Percentiles rank a stretch among this genome's conserved stretches.
Conservation (phyloP, 2,329 filamentous ascomycete genomes). For the Paracoccidioides brasiliensis region DNA sequence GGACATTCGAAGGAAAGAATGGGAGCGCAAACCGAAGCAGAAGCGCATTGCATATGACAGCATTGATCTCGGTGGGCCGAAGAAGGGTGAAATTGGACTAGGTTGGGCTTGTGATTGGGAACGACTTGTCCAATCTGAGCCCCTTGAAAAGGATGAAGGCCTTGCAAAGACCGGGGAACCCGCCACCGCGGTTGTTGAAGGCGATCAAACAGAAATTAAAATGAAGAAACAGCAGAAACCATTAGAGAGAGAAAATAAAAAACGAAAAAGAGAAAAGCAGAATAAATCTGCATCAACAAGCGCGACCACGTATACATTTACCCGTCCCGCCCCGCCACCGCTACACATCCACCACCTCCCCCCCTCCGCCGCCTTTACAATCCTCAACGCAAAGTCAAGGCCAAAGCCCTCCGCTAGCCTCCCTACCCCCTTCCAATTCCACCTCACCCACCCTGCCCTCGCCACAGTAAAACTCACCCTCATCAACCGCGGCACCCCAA, state of each 20-base stretch:
- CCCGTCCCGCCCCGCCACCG: constrained; percentile 13
- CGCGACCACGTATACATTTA: not conserved
- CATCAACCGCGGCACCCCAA: constrained; percentile 55
- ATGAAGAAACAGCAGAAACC: constrained; percentile 8
- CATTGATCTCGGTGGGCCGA: constrained; percentile 58
- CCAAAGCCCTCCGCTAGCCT: constrained; percentile 9
- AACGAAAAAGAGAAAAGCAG: constrained; percentile 7
- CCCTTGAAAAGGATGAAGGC: constrained; percentile 3
- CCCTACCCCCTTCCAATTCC: constrained; percentile 6
- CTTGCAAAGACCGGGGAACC: not conserved
- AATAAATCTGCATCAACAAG: not conserved
- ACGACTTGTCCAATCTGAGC: constrained; percentile 39
- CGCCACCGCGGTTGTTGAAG: not conserved
- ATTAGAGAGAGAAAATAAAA: constrained; percentile 2
- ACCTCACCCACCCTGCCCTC: constrained; percentile 24
- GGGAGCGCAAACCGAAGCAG: constrained; percentile 67
- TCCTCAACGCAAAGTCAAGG: constrained; percentile 19
- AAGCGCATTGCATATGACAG: constrained; percentile 65
- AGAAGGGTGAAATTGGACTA: constrained; percentile 68
- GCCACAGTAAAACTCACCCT: constrained; percentile 56
- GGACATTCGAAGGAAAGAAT: constrained; percentile 45
- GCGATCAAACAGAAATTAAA: not conserved
- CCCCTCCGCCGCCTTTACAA: constrained; percentile 22
- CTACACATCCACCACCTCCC: constrained; percentile 28
- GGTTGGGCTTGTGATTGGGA: constrained; percentile 82